A percentile compares a stretch with the other conserved stretches of the same genome.
These are phyloP conservation scores for Globisporangium barbulae DNA, from an alignment of 352 stramenopile species.

Conservation along the genomic window DNA sequence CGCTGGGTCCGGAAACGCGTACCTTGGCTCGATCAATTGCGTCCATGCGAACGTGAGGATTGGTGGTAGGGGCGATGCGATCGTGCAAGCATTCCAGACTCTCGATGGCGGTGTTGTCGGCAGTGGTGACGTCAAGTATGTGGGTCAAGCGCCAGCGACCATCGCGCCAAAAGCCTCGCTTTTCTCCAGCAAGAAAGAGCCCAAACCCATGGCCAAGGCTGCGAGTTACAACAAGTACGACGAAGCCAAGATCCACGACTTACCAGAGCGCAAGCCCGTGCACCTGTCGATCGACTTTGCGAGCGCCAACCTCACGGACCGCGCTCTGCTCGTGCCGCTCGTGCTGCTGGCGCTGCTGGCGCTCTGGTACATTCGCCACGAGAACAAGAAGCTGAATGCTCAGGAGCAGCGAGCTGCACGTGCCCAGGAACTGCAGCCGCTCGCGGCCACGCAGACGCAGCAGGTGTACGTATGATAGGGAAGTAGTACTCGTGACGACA, in stretches of 20 bases:
- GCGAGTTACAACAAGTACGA: slow-evolving; percentile 13
- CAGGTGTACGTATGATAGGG: slow-evolving; percentile 2
- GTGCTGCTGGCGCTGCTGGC: slow-evolving; percentile 10
- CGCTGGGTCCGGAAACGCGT: slow-evolving; percentile 10
- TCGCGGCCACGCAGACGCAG: slow-evolving; percentile 1
- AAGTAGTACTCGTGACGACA: too few relatives aligned
- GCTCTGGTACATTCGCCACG: slow-evolving; percentile 9
- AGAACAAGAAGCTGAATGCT: slow-evolving; percentile 12
- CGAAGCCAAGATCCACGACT: neutral
- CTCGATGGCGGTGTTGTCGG: slow-evolving; percentile 9
- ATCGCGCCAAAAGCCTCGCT: slow-evolving; percentile 22
- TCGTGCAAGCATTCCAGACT: slow-evolving; percentile 14
- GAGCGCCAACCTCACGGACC: neutral
- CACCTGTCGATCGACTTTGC: slow-evolving; percentile 8
- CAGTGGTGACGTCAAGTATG: slow-evolving; percentile 22
- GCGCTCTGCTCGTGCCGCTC: slow-evolving; percentile 4
- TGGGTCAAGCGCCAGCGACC: slow-evolving; percentile 15
- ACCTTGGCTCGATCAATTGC: slow-evolving; percentile 2
- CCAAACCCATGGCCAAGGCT: slow-evolving; percentile 24
- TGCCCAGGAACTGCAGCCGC: slow-evolving; percentile 5
- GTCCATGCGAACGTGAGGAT: neutral
- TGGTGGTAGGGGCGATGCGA: slow-evolving; percentile 3
- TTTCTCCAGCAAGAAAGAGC: slow-evolving; percentile 19
- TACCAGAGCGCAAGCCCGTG: neutral
- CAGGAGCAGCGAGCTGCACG: neutral